These are phyloP conservation scores for Corinectria fuckeliana DNA, from an alignment of 2,329 filamentous ascomycete species.

Conservation along the genomic window DNA sequence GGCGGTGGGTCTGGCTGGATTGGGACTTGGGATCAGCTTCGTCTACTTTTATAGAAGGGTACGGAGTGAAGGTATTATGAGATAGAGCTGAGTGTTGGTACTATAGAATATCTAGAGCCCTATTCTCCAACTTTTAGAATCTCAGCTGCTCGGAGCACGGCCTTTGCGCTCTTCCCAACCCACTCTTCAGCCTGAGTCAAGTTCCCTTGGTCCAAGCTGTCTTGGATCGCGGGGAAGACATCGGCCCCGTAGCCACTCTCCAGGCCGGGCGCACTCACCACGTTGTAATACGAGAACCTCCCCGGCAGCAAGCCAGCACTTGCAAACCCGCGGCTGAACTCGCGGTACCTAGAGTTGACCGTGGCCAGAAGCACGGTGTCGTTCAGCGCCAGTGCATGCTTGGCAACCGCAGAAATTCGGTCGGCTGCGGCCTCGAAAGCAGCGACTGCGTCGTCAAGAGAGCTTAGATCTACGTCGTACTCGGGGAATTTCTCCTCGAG, in stretches of 20 bases:
- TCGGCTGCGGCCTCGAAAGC: slow-evolving; percentile 15
- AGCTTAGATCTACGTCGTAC: not conserved
- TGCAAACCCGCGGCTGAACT: slow-evolving; percentile 22
- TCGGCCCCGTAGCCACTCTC: slow-evolving; percentile 29
- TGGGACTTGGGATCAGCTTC: slow-evolving; percentile 25
- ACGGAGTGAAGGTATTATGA: not conserved
- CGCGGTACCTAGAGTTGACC: slow-evolving; percentile 19
- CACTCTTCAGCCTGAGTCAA: slow-evolving; percentile 27
- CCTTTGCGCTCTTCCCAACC: slow-evolving; percentile 28
- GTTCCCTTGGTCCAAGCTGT: slow-evolving; percentile 27
- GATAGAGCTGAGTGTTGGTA: too few species aligned
- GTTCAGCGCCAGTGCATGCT: slow-evolving; percentile 16
- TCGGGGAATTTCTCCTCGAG: slow-evolving; percentile 9
- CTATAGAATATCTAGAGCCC: too few species aligned
- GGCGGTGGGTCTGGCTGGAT: slow-evolving; percentile 46
- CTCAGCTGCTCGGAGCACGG: slow-evolving; percentile 25
- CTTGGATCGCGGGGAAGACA: slow-evolving; percentile 30
- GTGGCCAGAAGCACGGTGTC: slow-evolving; percentile 1
- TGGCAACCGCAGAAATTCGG: not conserved
- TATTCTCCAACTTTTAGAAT: too few species aligned
- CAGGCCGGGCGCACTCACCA: slow-evolving; percentile 23
- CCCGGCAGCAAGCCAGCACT: slow-evolving; percentile 23
- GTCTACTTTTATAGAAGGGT: slow-evolving; percentile 18
- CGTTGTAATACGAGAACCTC: slow-evolving; percentile 24
- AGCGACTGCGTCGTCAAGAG: slow-evolving; percentile 13